Evolutionary conservation across 352 stramenopile species (phyloP), one percentile per base, ranked within the genome.

Genomic region (Globisporangium polare): DNA sequence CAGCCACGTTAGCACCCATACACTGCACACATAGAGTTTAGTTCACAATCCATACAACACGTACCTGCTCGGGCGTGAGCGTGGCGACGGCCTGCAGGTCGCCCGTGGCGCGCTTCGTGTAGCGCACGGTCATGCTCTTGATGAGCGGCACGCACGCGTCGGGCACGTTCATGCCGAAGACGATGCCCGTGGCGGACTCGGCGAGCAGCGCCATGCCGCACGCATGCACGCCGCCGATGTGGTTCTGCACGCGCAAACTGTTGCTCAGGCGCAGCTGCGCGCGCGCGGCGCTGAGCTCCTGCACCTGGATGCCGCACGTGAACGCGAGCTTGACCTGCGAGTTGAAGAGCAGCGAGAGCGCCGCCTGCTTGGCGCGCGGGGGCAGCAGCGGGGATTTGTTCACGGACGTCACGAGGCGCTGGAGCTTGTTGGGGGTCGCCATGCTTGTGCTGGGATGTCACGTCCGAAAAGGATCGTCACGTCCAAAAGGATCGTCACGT

Each of bases 101-200:
- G 17, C 88, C 88, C 60, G 89, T 68, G 5, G 81, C 79, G 17
- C 84, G 72, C 52, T 75, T 75, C 42, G 89, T 90, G 73, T 90
- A 96, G 29, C 82, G 69, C 41, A 96, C 75, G 29, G 66, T 80
- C 86, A 96, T 95, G 68, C 74, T 87, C 67, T 94, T 94, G 66
- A 93, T 82, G 5, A 95, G 62, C 29, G 86, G 86, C 12, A 96
- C 65, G 58, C 82, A 73, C 45, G 77, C 79, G 72, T 96, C 88
- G 0, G 75, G 82, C 17, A 96, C 88, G 69, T 95, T 92, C 76
- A 96, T 90, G 42, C 83, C 84, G 42, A 96, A 81, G 4, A 96
- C 72, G 58, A 96, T 88, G 20, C 88, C 88, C 22, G 81, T 93
- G 3, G 88, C 83, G 1, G 78, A 90, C 69, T 96, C 88, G 18